Base-by-base conservation (phyloP, 208 protist species). In the Lotmaria passim region DNA sequence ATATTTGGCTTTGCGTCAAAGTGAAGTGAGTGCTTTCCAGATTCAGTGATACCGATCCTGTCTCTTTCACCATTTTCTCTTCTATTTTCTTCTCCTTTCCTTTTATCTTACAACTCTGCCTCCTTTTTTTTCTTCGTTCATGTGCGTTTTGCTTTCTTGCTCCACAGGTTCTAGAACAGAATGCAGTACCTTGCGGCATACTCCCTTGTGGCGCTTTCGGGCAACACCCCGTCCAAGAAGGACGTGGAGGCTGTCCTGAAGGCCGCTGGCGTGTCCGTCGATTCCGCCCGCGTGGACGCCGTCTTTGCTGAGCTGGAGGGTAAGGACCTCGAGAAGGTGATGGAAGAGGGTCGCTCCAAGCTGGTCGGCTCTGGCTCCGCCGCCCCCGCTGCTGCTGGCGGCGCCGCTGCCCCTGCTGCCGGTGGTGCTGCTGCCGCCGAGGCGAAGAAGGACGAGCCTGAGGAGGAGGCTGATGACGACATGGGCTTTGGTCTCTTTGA, bases 121-220 rank as follows among this genome's bases (percentile, higher is more conserved):
- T 43, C 47, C n/a, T 60, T 67, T 34, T 52, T 24, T 56, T 58
- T 44, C 39, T 71, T 39, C 36, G 36, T 39, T 39, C 36, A 39
- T 12, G 15, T 70, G 24, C 47, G 47, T 28, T 48, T 36, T 65
- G 26, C 71, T 59, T 75, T 67, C 57, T 21, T 14, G 11, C 41
- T 3, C 39, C 14, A 21, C 15, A 57, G 56, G 36, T 78, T 38
- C 17, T 46, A 43, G 55, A 47, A 50, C 52, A 82, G 52, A 59
- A 97, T 98, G 94, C 96, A 95, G 80, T 93, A 97, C 81, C 82
- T 97, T 23, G 94, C 96, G 66, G 96, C 96, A 43, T 98, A 97
- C 79, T 84, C 96, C 53, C 83, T 98, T 19, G 89, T 87, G 34
- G 69, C 78, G 63, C 88, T 97, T n/a, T 87, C 83, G 23, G 92